Base-by-base conservation (phyloP, 2,329 filamentous ascomycete species). In the Hortaea sp. region DNA sequence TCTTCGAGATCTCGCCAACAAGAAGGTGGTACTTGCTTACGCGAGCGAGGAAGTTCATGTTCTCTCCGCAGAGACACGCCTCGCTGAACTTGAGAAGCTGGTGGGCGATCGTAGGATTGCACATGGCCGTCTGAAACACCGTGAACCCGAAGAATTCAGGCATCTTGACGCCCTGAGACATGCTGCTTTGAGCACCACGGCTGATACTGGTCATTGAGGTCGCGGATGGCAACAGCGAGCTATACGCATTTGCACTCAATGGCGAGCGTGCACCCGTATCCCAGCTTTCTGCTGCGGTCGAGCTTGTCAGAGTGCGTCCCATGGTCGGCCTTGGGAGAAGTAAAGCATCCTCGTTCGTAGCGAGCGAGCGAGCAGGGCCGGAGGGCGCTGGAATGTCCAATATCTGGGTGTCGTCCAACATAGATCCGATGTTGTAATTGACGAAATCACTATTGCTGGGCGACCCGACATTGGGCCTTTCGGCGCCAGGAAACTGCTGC, bases 81-180 rank as follows among this genome's bases (percentile, higher is more conserved):
- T 49, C 46, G 13, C 29, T 34, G 31, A 47, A 49, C 12, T 35
- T 43, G 13, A 42, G 41, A 4, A 51, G 34, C 38, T 47, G 49
- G 38, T 51, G 49, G 5, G 40, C 31, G 27, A 49, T 45, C 7
- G 44, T 47, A 7, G 47, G 49, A 32, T 47, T 44, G n/a, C 44
- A 39, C 27, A 51, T 41, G 10, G 42, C 46, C 6, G 29, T 45
- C 30, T 45, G 47, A 34, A 49, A 51, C 2, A 45, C 41, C 7
- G 44, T 20, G 6, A 35, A 47, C 13, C 44, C 30, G 42, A 51
- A 49, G 42, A 51, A 51, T 28, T 51, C 49, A 6, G 49, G 49
- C 44, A 51, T 46, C 28, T 35, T 35, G 4, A 4, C 32, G 7
- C 32, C 34, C 7, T 35, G 9, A 9, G 32, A 35, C 9, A 35